Conservation (phyloP, 1,284 basidiomycete genomes). For the Exobasidium cylindrosporum region DNA sequence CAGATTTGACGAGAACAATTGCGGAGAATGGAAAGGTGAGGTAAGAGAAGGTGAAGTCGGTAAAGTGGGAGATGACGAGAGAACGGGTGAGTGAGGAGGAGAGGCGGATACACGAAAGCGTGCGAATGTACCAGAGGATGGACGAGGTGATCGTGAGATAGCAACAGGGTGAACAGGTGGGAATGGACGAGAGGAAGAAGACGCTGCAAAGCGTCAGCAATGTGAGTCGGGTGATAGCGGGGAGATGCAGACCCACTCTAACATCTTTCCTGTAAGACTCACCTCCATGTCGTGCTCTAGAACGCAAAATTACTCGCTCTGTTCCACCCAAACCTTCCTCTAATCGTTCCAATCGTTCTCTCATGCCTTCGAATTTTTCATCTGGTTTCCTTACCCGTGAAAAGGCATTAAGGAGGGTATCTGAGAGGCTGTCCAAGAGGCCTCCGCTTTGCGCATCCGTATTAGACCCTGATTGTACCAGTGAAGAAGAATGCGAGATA, state of each 20-base stretch:
- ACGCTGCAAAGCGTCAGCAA: conserved; percentile 8
- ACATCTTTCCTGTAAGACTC: no score
- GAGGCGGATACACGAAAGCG: conserved; percentile 3
- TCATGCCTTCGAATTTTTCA: conserved; percentile 86
- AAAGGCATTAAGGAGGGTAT: conserved; percentile 92
- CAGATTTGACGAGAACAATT: conserved; percentile 19
- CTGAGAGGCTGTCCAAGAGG: conserved; percentile 76
- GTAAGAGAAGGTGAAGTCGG: conserved; percentile 12
- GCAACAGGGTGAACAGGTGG: neutral
- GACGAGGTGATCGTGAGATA: conserved; percentile 10
- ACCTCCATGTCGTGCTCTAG: conserved; percentile 63
- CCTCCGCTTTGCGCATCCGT: conserved; percentile 17
- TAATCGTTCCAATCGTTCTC: conserved; percentile 85
- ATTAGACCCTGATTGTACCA: conserved; percentile 18
- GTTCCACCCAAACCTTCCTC: conserved; percentile 81
- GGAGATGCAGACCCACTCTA: neutral
- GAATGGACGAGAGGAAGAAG: neutral
- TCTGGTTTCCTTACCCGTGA: conserved; percentile 93
- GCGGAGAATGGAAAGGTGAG: conserved; percentile 11
- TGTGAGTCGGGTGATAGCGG: conserved; percentile 1
- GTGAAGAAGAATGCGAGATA: conserved; percentile 22
- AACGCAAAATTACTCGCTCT: conserved; percentile 59
- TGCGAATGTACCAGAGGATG: neutral
- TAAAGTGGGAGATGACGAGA: conserved; percentile 13
- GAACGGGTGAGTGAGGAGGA: conserved; percentile 9